These are phyloP conservation scores for Radiomyces spectabilis DNA, from an alignment of 192 early-diverging fungal genomes.

Conservation along the genomic window DNA sequence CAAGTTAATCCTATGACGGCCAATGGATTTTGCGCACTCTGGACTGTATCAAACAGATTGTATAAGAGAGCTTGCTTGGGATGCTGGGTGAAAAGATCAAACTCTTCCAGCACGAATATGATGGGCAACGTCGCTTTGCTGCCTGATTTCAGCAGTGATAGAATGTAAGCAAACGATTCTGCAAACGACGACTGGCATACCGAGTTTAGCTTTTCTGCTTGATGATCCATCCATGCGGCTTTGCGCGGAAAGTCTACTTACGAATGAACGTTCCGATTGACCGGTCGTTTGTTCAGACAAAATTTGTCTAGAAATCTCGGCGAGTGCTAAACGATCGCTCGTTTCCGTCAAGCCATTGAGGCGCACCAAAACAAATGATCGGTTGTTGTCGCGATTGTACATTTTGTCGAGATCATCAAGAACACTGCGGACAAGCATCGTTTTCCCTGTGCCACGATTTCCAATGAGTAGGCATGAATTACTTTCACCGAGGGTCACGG, in stretches of 20 bases:
- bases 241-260: constrained; percentile 12
- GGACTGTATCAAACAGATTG: constrained; percentile 87
- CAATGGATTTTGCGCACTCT: constrained; percentile 76
- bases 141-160: constrained; percentile 56
- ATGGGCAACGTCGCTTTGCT: constrained; percentile 50
- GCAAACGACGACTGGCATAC: constrained; percentile 54
- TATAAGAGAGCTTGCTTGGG: constrained; percentile 91
- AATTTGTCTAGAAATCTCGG: constrained; percentile 79
- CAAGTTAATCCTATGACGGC: constrained; percentile 82
- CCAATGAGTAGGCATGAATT: constrained; percentile 86
- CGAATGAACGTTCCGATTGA: constrained; percentile 23
- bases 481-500: constrained; percentile 65
- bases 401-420: constrained; percentile 11
- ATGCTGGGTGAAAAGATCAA: constrained; percentile 88
- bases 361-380: constrained; percentile 63
- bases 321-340: constrained; percentile 70
- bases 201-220: too few species aligned
- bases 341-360: constrained; percentile 79
- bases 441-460: constrained; percentile 72
- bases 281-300: constrained; percentile 32
- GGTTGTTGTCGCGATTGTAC: constrained; percentile 13
- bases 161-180: constrained; percentile 57
- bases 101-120: constrained; percentile 88
- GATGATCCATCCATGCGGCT: too few species aligned
- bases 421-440: constrained; percentile 26